A percentile compares a stretch with the other conserved stretches of the same genome.
phyloP scores from a whole-genome alignment of 169 alveolate genomes.

The Eimeria necatrix region DNA sequence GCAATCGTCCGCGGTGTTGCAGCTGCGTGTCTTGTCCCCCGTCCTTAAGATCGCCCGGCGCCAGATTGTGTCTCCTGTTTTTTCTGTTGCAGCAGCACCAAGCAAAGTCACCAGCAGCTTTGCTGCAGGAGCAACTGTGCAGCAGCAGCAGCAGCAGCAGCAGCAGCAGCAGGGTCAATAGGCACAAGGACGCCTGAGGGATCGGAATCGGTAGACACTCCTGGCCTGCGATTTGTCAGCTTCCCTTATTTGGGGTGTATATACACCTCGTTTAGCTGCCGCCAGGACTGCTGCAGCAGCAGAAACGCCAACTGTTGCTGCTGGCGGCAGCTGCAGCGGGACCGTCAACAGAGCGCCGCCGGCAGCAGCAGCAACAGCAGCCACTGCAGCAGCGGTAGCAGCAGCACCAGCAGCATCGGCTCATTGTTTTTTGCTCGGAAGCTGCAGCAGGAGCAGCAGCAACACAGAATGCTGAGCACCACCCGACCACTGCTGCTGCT shows the following conservation, averaged over 20 bases:
- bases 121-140: constrained; percentile 15
- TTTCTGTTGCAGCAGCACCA: background rate
- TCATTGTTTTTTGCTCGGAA: background rate
- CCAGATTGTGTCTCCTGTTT: background rate
- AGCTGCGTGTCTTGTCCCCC: background rate
- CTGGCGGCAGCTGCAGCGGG: background rate
- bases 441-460: constrained; percentile 25
- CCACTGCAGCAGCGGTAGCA: background rate
- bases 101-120: background rate
- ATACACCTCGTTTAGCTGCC: background rate
- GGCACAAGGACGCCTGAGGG: constrained; percentile 9
- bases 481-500: background rate
- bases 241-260: background rate
- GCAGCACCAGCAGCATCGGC: background rate
- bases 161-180: background rate
- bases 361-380: background rate
- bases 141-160: constrained; percentile 29
- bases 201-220: background rate
- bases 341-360: background rate
- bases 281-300: background rate
- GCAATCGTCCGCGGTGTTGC: constrained; percentile 8
- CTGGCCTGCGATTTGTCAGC: background rate
- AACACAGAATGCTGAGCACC: background rate
- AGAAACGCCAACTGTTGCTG: background rate
- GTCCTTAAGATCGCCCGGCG: background rate